Conservation (phyloP, 2,329 filamentous ascomycete genomes). For the Didymellaceae sp. region DNA sequence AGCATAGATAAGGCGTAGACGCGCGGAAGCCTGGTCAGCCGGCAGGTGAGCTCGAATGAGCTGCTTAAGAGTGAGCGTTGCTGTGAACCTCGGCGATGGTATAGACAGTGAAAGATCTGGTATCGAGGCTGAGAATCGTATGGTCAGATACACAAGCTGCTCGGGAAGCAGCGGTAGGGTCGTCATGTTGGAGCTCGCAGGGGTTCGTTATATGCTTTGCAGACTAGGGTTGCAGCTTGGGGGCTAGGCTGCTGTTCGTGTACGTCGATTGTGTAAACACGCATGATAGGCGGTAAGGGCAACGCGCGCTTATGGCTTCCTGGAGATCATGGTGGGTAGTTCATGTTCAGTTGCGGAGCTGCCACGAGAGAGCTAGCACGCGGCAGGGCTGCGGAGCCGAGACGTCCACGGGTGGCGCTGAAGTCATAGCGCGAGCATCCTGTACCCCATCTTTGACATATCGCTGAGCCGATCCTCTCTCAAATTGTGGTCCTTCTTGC, state of each 20-base stretch:
- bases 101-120: constrained; percentile 85
- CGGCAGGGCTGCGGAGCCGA: constrained; percentile 28
- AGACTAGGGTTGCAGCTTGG: constrained; percentile 1
- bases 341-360: constrained; percentile 10
- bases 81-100: constrained; percentile 69
- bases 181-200: constrained; percentile 32
- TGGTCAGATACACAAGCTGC: constrained; percentile 72
- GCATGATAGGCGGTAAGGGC: constrained; percentile 8
- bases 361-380: constrained; percentile 11
- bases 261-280: constrained; percentile 5
- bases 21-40: constrained; percentile 65
- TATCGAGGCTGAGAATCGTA: constrained; percentile 87
- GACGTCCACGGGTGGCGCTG: constrained; percentile 20
- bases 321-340: constrained; percentile 14
- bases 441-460: background rate
- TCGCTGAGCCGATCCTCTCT: background rate
- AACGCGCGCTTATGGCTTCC: constrained; percentile 14
- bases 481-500: background rate
- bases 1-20: constrained; percentile 87
- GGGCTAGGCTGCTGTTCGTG: constrained; percentile 11
- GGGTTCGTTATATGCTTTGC: constrained; percentile 9
- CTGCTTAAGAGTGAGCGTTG: constrained; percentile 80
- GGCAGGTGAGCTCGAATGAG: constrained; percentile 77
- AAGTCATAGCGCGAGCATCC: constrained; percentile 26
- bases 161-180: constrained; percentile 41